Evolutionary conservation across 73 alveolate genomes (phyloP).

Genomic region (Paramecium bursaria): DNA sequence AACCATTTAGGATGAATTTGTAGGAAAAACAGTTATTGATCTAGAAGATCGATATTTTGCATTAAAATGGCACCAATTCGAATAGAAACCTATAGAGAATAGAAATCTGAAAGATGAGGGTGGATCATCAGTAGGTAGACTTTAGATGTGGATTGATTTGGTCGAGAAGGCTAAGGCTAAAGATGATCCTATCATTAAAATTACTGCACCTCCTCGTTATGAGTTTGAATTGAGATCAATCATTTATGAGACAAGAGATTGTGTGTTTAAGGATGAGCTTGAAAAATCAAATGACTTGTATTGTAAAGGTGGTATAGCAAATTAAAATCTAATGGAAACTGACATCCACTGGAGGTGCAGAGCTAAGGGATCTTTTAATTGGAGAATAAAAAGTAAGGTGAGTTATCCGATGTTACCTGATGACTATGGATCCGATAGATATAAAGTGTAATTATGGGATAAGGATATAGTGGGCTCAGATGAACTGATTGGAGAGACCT

Average conservation of each 20-base stretch:
- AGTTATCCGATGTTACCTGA: conserved; percentile 78
- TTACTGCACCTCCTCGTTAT: conserved; percentile 67
- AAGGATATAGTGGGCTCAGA: conserved; percentile 80
- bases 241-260: conserved; percentile 66
- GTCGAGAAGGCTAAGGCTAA: conserved; percentile 30
- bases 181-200: conserved; percentile 50
- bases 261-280: conserved; percentile 80
- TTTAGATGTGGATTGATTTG: conserved; percentile 66
- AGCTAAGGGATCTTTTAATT: conserved; percentile 82
- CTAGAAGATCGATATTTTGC: conserved; percentile 66
- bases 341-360: conserved; percentile 87
- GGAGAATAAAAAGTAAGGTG: conserved; percentile 81
- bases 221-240: conserved; percentile 62
- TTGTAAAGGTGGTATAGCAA: conserved; percentile 72
- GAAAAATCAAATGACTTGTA: conserved; percentile 83
- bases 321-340: conserved; percentile 73
- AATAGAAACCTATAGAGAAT: conserved; percentile 61
- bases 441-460: conserved; percentile 79
- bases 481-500: conserved; percentile 82
- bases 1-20: conserved; percentile 32
- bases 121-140: conserved; percentile 66
- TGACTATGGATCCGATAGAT: conserved; percentile 81
- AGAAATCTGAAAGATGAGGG: conserved; percentile 67
- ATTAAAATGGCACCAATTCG: conserved; percentile 57
- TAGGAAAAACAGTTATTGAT: conserved; percentile 62